Evolutionary conservation across 768 basidiomycete species (phyloP), one percentile per base, ranked within the genome.

Genomic region (Boletales sp.): DNA sequence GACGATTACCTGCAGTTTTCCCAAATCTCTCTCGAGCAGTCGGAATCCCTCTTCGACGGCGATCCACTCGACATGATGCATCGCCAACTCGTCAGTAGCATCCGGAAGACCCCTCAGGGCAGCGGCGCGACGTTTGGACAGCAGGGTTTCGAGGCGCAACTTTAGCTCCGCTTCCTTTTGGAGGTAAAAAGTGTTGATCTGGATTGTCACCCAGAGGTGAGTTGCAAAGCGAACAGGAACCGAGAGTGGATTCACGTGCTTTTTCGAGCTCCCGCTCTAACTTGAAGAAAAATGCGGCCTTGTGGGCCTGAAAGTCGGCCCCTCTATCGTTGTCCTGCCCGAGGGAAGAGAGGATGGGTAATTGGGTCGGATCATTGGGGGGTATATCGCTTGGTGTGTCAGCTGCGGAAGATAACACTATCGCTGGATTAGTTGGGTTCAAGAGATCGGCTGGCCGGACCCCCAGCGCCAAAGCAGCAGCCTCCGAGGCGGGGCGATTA

Each of bases 101-200:
- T 90, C 81, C n/a, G 86, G 83, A 38, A 87, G 72, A 30, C 86
- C 81, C 54, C 85, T 74, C 73, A 80, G 74, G 19, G 87, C 84
- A 17, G 90, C 82, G 50, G 88, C 87, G 66, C 94, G 83, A 51
- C 96, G 84, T 67, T 98, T 98, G 25, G 92, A 93, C 32, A 99
- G 78, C 31, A 99, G 75, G 0, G 93, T 96, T 58, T 95, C 87
- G 56, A 99, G 84, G 52, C 96, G 83, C 47, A 94, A 72, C 63
- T 89, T 90, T 42, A 98, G 82, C 59, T 96, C 93, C 14, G 93
- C 90, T 69, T 99, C 95, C 69, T 94, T 97, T 70, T 94, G 92
- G 46, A 98, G 78, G 71, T 99, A 99, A 67, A 99, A 98, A 6
- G 85, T 82, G 70, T 99, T 98, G 74, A 99, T 97, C 95, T 99